Base-by-base conservation (phyloP, 2,329 filamentous ascomycete genomes). In the Clonostachys byssicola region DNA sequence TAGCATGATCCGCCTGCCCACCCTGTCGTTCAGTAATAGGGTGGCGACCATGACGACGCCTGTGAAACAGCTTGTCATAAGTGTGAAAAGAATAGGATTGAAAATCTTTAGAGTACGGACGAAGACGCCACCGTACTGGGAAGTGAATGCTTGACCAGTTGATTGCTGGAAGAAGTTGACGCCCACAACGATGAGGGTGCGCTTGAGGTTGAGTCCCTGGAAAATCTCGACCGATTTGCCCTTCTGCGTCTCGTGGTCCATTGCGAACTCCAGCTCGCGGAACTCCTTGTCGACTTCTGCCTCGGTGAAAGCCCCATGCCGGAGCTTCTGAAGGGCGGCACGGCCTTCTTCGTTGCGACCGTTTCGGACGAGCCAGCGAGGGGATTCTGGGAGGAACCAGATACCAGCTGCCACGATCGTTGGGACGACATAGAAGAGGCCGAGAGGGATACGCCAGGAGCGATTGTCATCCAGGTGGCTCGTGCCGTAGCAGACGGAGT, bases 331-430 rank as follows among this genome's bases (percentile, higher is more conserved):
- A 23, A 23, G 20, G 4, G 20, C 20, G 20, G 6, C 20, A 23
- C 20, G 20, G 7, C 20, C 75, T 48, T 79, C 65, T 6, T 80
- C 74, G n/a, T 5, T 13, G 18, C 45, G 40, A 30, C 43, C 45
- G 10, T 43, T 43, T 10, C 14, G 23, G 50, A 80, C 77, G 18
- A 83, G 65, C 79, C 79, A 84, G 47, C 81, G 65, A 6, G 81
- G 81, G n/a, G 75, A 80, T 56, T 85, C 81, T 0, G 81, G 81
- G 6, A 64, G 3, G 83, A 64, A 43, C 71, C 74, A 53, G 76
- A 80, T 0, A 74, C 72, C 44, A 81, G 76, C 34, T 44, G 73
- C 63, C 49, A 72, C 69, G 12, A 72, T 41, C 2, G 72, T 53
- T 5, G 70, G 71, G 1, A 68, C 67, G 43, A 56, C 60, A 52